phyloP scores from a whole-genome alignment of 139 green algal species.

The Volvox reticuliferus region DNA sequence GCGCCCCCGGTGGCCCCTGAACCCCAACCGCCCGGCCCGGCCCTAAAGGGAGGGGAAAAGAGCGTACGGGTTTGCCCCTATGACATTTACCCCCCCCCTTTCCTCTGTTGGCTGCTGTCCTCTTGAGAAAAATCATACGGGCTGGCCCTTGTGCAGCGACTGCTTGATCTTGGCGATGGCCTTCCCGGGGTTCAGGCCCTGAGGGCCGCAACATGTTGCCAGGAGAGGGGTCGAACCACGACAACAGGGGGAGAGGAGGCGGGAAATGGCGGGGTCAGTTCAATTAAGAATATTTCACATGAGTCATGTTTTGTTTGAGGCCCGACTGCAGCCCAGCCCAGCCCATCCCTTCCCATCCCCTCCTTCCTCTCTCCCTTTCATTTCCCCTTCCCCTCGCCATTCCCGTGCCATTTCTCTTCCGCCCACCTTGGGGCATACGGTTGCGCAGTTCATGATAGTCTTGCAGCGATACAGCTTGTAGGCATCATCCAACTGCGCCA shows the following conservation, averaged over 20 bases:
- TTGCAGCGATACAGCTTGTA: conserved; percentile 99
- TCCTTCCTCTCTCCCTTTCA: background rate
- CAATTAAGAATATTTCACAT: no score
- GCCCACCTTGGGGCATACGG: conserved; percentile 78
- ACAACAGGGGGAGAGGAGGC: background rate
- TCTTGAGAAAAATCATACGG: conserved; percentile 46
- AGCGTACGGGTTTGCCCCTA: no score
- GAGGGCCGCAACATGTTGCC: background rate
- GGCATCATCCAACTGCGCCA: conserved; percentile 92
- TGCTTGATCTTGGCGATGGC: conserved; percentile 98
- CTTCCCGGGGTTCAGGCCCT: conserved; percentile 96
- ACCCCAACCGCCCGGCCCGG: no score
- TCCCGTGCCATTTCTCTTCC: background rate
- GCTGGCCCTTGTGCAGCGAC: conserved; percentile 71
- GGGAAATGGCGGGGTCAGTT: background rate
- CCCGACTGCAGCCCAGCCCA: background rate
- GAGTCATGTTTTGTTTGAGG: no score
- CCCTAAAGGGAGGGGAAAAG: no score
- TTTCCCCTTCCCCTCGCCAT: no score
- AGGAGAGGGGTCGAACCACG: background rate
- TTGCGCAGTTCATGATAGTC: conserved; percentile 97
- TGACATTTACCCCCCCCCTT: no score
- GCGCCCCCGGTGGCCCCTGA: no score
- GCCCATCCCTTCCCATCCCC: background rate
- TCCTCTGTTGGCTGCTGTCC: no score